Conservation (phyloP, 1,284 basidiomycete species). For the Boletus albobrunnescens region DNA sequence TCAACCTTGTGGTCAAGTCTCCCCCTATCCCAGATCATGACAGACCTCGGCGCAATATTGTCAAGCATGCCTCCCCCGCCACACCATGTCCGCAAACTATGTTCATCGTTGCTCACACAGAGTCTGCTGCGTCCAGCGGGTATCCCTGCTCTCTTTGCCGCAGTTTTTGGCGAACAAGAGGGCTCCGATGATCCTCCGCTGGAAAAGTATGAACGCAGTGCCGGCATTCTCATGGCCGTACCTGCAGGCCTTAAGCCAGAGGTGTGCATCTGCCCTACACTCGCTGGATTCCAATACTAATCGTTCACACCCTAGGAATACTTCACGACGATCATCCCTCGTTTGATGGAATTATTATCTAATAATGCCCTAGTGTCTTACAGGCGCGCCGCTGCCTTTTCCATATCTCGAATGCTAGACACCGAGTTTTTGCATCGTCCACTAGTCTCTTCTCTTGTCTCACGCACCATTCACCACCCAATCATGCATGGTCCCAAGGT, state of each 20-base stretch:
- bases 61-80: constrained; percentile 42
- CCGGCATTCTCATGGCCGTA: constrained; percentile 52
- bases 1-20: constrained; percentile 40
- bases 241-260: constrained; percentile 51
- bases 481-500: constrained; percentile 31
- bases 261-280: constrained; percentile 37
- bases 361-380: constrained; percentile 42
- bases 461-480: constrained; percentile 44
- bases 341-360: constrained; percentile 48
- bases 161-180: constrained; percentile 62
- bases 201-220: constrained; percentile 65
- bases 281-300: not conserved
- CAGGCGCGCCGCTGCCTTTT: constrained; percentile 62
- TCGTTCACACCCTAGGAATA: constrained; percentile 49
- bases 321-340: constrained; percentile 50
- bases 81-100: constrained; percentile 52
- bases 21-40: constrained; percentile 60
- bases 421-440: constrained; percentile 29
- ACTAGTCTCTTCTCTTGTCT: constrained; percentile 38
- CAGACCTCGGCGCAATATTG: constrained; percentile 56
- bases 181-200: constrained; percentile 45
- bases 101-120: constrained; percentile 56
- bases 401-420: constrained; percentile 60
- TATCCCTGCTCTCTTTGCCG: constrained; percentile 59
- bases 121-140: constrained; percentile 68